Percentiles rank a stretch among this genome's conserved stretches.
Conservation (phyloP, 2,329 filamentous ascomycete genomes). For the Xylariomycetidae sp. region DNA sequence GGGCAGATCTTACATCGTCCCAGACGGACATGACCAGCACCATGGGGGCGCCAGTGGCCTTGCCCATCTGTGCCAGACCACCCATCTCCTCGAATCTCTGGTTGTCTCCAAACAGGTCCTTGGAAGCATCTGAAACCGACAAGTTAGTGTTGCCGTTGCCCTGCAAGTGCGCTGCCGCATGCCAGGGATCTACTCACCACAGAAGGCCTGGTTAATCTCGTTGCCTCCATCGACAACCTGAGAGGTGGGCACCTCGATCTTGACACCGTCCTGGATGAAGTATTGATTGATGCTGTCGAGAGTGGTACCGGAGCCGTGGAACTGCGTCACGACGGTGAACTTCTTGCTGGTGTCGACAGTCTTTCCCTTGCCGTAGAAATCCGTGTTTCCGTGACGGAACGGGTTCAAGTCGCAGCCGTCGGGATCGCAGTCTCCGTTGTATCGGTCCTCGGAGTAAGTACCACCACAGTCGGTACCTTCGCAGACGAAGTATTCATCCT, state of each 20-base stretch:
- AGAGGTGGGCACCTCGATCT: slow-evolving; percentile 40
- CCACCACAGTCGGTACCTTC: slow-evolving; percentile 39
- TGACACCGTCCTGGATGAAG: slow-evolving; percentile 51
- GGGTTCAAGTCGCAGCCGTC: slow-evolving; percentile 61
- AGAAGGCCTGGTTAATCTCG: slow-evolving; percentile 48
- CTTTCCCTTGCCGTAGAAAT: slow-evolving; percentile 53
- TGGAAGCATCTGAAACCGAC: slow-evolving; percentile 38
- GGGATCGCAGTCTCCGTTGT: slow-evolving; percentile 54
- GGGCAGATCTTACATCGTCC: slow-evolving; percentile 40
- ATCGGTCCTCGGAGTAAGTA: slow-evolving; percentile 41
- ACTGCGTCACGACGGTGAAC: slow-evolving; percentile 58
- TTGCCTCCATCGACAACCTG: slow-evolving; percentile 22
- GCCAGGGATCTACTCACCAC: slow-evolving; percentile 31
- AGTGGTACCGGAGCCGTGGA: slow-evolving; percentile 42
- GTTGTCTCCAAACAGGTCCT: slow-evolving; percentile 45
- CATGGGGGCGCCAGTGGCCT: slow-evolving; percentile 50
- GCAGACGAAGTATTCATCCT: slow-evolving; percentile 41
- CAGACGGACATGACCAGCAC: slow-evolving; percentile 56
- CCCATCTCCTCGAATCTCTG: slow-evolving; percentile 45
- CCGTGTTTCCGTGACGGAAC: slow-evolving; percentile 53
- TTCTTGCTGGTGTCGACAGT: slow-evolving; percentile 50
- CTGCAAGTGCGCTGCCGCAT: no score
- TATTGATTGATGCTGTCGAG: slow-evolving; percentile 50
- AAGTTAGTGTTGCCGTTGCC: no score
- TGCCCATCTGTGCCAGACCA: slow-evolving; percentile 46